Conservation (phyloP, 192 early-diverging fungal genomes). For the Rhizophagus sp. region DNA sequence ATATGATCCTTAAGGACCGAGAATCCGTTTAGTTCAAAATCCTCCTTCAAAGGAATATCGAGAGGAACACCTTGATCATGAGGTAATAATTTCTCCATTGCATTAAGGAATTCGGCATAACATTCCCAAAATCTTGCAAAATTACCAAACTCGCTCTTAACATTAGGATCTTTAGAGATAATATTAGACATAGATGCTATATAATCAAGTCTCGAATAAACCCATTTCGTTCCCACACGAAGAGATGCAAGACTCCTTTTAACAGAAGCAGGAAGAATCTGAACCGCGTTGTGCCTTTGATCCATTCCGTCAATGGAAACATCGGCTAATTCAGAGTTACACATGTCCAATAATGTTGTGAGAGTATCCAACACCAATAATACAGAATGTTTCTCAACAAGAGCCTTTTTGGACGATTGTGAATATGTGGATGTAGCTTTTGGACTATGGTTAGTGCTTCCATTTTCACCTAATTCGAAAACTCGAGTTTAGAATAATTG, state of each 20-base stretch:
- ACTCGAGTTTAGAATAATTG: neutral
- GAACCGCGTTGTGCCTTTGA: slow-evolving; percentile 4
- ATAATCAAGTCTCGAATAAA: slow-evolving; percentile 18
- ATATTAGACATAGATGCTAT: neutral
- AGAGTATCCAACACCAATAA: slow-evolving; percentile 25
- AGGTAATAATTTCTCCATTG: slow-evolving; percentile 21
- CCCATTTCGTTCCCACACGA: slow-evolving; percentile 31
- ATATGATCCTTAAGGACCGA: slow-evolving; percentile 38
- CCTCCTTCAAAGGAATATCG: slow-evolving; percentile 38
- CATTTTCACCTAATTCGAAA: slow-evolving; percentile 15
- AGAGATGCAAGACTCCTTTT: slow-evolving; percentile 31
- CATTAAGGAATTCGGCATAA: slow-evolving; percentile 23
- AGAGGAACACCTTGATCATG: slow-evolving; percentile 27
- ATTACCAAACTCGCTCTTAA: slow-evolving; percentile 2
- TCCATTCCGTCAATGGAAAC: neutral
- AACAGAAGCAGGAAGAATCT: slow-evolving; percentile 29
- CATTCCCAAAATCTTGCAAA: slow-evolving; percentile 27
- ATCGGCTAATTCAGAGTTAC: slow-evolving; percentile 22
- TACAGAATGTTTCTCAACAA: slow-evolving; percentile 28
- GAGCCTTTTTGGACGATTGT: slow-evolving; percentile 25
- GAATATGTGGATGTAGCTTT: neutral
- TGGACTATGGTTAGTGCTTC: neutral
- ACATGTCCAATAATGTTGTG: slow-evolving; percentile 26
- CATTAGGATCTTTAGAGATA: slow-evolving; percentile 18
- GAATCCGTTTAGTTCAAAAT: slow-evolving; percentile 47